phyloP scores from a whole-genome alignment of 139 green algal genomes.

The Chlamydomonas applanata region DNA sequence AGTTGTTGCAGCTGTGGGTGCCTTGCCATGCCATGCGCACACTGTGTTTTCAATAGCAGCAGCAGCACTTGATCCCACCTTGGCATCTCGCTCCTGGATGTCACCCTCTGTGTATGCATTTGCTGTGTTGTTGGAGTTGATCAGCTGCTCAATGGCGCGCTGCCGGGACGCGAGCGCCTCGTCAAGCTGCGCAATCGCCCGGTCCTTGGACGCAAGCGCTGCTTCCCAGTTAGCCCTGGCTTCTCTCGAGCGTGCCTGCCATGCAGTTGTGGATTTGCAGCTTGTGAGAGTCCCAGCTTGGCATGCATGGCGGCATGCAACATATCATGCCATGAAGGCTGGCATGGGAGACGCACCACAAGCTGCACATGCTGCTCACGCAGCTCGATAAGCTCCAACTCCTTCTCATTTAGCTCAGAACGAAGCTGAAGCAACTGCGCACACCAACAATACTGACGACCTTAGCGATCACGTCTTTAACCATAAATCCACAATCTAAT shows the following conservation, averaged over 20 bases:
- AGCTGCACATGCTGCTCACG: slow-evolving; percentile 66
- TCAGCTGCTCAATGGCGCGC: slow-evolving; percentile 36
- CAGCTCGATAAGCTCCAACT: slow-evolving; percentile 65
- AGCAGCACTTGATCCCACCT: no score
- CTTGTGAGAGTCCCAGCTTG: background rate
- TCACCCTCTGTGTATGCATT: background rate
- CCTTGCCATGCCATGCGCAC: no score
- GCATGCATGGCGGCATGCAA: background rate
- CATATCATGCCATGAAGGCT: background rate
- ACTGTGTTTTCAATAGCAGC: no score
- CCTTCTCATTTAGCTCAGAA: slow-evolving; percentile 63
- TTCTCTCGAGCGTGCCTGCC: slow-evolving; percentile 59
- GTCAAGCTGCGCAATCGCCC: slow-evolving; percentile 66
- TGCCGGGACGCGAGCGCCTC: slow-evolving; percentile 50
- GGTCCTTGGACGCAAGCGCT: slow-evolving; percentile 64
- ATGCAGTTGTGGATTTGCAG: background rate
- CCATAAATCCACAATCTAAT: no score
- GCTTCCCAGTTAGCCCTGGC: slow-evolving; percentile 65
- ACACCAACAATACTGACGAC: background rate
- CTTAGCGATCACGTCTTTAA: no score
- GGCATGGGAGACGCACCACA: slow-evolving; percentile 45
- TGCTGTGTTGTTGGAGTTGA: slow-evolving; percentile 20
- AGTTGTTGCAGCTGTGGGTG: no score
- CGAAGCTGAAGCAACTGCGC: slow-evolving; percentile 28
- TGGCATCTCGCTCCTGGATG: slow-evolving; percentile 16